Conservation (phyloP, 345 rosid species). For the Euphorbia peplus region DNA sequence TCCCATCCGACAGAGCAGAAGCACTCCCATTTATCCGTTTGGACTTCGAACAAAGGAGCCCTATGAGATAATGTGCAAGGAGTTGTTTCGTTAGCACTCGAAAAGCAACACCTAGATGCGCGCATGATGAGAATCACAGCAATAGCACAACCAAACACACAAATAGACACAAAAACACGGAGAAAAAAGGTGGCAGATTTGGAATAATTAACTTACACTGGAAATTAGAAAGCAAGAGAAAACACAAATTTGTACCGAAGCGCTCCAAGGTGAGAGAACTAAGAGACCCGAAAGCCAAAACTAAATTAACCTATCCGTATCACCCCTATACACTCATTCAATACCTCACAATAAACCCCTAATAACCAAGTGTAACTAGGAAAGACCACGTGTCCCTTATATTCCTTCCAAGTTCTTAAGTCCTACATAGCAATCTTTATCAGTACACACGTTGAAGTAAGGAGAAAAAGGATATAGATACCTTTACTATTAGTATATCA, state of each 20-base stretch:
- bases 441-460: no score
- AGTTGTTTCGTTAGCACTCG: not conserved
- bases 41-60: conserved; percentile 91
- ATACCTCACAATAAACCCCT: no score
- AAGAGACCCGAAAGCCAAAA: not conserved
- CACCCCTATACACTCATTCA: not conserved
- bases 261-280: not conserved
- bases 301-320: not conserved
- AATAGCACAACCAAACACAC: not conserved
- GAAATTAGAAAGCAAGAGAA: no score
- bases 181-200: no score
- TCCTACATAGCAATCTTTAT: no score
- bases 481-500: no score
- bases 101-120: not conserved
- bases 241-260: not conserved
- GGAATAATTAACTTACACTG: no score
- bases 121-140: not conserved
- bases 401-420: no score
- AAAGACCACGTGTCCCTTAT: no score
- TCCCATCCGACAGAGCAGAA: conserved; percentile 81
- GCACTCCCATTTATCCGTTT: conserved; percentile 93
- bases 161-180: no score
- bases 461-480: no score
- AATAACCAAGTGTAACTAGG: no score
- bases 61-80: conserved; percentile 30